phyloP scores from a whole-genome alignment of 179 eudicot genomes.

The Drosera spatulata region DNA sequence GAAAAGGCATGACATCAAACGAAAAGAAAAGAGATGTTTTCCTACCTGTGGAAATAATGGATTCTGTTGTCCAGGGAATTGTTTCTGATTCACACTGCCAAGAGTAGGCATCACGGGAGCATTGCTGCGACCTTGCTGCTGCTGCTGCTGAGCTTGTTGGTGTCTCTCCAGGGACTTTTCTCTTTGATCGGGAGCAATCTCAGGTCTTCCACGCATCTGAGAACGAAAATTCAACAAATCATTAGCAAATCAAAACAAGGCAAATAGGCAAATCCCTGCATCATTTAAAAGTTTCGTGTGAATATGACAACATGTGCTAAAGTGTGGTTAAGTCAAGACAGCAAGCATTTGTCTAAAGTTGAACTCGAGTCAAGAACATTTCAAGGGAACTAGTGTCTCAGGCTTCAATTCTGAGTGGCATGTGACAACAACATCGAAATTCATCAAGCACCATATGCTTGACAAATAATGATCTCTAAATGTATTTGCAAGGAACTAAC shows the following conservation, averaged over 20 bases:
- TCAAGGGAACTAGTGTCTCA: not conserved
- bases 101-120: conserved; percentile 41
- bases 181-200: conserved; percentile 95
- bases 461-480: no score
- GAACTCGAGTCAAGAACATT: not conserved
- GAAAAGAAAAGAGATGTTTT: not conserved
- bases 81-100: conserved; percentile 64
- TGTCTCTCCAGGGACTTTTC: conserved; percentile 75
- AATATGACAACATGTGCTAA: not conserved
- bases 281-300: not conserved
- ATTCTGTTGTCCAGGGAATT: conserved; percentile 58
- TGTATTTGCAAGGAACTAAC: no score
- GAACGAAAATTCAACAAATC: conserved; percentile 27
- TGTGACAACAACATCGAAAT: no score
- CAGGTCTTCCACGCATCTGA: conserved; percentile 88
- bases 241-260: not conserved
- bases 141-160: conserved; percentile 73
- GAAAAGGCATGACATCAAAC: not conserved
- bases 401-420: no score
- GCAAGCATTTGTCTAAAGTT: not conserved
- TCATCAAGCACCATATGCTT: no score
- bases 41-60: conserved; percentile 77
- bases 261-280: not conserved
- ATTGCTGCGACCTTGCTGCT: conserved; percentile 62
- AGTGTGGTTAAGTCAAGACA: not conserved